Conservation (phyloP, 73 alveolate species). For the Paramecium caudatum region DNA sequence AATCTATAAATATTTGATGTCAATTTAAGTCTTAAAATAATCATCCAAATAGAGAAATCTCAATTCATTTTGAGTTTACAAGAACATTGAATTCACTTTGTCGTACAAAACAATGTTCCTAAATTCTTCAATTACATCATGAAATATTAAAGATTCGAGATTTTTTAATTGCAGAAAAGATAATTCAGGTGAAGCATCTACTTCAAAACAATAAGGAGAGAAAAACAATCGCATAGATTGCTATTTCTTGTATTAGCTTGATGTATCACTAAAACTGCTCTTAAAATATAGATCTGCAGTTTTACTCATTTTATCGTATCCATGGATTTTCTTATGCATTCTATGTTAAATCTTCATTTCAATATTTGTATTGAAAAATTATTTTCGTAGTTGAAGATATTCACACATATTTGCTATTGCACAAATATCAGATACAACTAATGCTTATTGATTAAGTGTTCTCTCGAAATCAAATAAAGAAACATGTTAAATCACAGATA, state of each 20-base stretch:
- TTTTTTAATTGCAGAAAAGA: background rate
- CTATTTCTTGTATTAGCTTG: background rate
- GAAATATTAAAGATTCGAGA: background rate
- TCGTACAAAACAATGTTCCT: conserved; percentile 8
- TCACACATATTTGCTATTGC: background rate
- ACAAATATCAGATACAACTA: background rate
- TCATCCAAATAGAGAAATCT: background rate
- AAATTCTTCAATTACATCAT: conserved; percentile 42
- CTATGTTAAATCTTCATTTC: conserved; percentile 28
- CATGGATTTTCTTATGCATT: conserved; percentile 3
- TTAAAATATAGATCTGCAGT: conserved; percentile 1
- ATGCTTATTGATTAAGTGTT: background rate
- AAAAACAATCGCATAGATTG: background rate
- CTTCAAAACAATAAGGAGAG: conserved; percentile 15
- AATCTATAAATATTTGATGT: background rate
- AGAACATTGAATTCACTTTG: conserved; percentile 3
- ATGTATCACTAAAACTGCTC: background rate
- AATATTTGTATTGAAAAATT: background rate
- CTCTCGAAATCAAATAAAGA: conserved; percentile 22
- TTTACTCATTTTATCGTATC: conserved; percentile 33
- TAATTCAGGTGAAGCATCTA: background rate
- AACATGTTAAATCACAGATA: background rate
- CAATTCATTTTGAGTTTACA: conserved; percentile 2
- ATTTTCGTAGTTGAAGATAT: background rate
- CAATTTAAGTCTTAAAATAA: background rate